Percentiles rank a stretch among this genome's conserved stretches.
These are phyloP conservation scores for Boechera stricta DNA, from an alignment of 345 rosid genomes.

Conservation along the genomic window DNA sequence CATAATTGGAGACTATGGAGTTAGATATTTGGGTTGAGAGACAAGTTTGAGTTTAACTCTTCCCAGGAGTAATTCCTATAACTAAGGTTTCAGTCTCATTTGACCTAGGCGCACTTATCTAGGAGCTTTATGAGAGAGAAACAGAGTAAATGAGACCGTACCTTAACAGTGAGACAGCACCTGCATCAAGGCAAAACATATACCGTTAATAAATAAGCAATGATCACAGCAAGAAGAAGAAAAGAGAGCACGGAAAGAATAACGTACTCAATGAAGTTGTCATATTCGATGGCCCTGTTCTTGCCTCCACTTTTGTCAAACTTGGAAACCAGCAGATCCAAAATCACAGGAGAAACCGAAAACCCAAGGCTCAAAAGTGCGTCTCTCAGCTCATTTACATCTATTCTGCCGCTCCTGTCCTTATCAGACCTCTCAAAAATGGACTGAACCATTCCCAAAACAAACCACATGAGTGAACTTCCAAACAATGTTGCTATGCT, in stretches of 20 bases:
- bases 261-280: conserved; percentile 92
- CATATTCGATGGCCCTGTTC: conserved; percentile 80
- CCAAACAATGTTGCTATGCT: neutral
- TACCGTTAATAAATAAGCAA: neutral
- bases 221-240: neutral
- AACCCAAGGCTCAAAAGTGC: conserved; percentile 84
- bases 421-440: conserved; percentile 84
- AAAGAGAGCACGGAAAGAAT: neutral
- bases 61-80: neutral
- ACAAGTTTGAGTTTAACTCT: conserved; percentile 1
- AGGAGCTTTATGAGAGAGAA: neutral
- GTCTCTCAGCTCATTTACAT: conserved; percentile 75
- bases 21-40: neutral
- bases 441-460: conserved; percentile 46
- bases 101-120: neutral
- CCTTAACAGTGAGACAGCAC: conserved; percentile 97
- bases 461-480: conserved; percentile 11
- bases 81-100: neutral
- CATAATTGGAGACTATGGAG: neutral
- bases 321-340: conserved; percentile 83
- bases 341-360: conserved; percentile 64
- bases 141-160: conserved; percentile 38
- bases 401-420: conserved; percentile 90
- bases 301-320: conserved; percentile 83
- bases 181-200: conserved; percentile 50